These are phyloP conservation scores for Pseudonectria buxi DNA, from an alignment of 2,329 filamentous ascomycete genomes.

Conservation along the genomic window DNA sequence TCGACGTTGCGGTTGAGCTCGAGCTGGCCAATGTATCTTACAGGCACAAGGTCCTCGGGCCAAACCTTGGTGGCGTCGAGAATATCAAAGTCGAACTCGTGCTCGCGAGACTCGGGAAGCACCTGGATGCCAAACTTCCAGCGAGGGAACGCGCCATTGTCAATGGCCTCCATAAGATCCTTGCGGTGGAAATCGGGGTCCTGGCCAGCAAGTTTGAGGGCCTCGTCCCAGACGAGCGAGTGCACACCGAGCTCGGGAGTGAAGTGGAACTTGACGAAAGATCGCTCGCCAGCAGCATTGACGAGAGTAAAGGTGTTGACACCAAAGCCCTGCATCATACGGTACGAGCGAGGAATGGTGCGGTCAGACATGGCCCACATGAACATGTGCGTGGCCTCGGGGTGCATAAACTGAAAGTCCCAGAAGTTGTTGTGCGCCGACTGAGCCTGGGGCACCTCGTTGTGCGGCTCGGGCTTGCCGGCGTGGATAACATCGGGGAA, in stretches of 20 bases:
- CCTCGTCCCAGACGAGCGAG: slow-evolving; percentile 73
- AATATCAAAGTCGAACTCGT: slow-evolving; percentile 80
- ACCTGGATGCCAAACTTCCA: slow-evolving; percentile 82
- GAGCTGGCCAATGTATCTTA: slow-evolving; percentile 71
- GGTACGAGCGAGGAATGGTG: slow-evolving; percentile 64
- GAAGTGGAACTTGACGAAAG: slow-evolving; percentile 74
- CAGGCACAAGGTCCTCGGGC: slow-evolving; percentile 70
- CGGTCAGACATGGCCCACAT: slow-evolving; percentile 75
- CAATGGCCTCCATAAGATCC: slow-evolving; percentile 68
- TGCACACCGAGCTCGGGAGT: slow-evolving; percentile 70
- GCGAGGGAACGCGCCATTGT: slow-evolving; percentile 61
- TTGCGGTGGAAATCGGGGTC: slow-evolving; percentile 79
- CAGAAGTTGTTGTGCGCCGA: slow-evolving; percentile 69
- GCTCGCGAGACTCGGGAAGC: slow-evolving; percentile 61
- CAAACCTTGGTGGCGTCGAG: slow-evolving; percentile 81
- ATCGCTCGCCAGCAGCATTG: slow-evolving; percentile 60
- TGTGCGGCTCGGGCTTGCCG: slow-evolving; percentile 64
- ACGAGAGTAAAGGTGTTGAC: slow-evolving; percentile 71
- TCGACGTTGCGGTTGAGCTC: slow-evolving; percentile 75
- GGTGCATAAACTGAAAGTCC: slow-evolving; percentile 60
- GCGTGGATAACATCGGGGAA: slow-evolving; percentile 61
- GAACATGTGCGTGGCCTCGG: slow-evolving; percentile 71
- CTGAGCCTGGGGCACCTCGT: slow-evolving; percentile 65
- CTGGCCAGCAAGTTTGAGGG: slow-evolving; percentile 65
- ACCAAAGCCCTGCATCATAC: slow-evolving; percentile 83